Evolutionary conservation across 1,139 yeast genomes (phyloP).

Genomic region (Geotrichum reessii): DNA sequence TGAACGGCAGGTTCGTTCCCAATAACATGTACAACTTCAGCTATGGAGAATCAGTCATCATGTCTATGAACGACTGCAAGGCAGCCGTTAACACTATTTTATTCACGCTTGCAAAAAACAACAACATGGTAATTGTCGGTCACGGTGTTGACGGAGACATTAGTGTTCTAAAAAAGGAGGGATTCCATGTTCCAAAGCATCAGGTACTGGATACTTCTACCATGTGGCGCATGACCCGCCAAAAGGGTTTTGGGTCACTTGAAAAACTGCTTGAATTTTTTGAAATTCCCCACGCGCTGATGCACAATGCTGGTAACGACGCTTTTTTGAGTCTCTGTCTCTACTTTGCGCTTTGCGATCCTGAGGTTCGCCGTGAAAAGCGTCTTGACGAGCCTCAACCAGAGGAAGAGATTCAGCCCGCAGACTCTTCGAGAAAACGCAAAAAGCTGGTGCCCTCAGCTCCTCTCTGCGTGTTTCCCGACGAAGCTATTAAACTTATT

Average conservation of each 20-base stretch:
- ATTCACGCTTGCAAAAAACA: constrained; percentile 15
- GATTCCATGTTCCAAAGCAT: constrained; percentile 44
- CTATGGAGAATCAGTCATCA: constrained; percentile 40
- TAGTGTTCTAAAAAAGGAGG: constrained; percentile 46
- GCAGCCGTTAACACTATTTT: constrained; percentile 17
- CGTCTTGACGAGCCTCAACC: constrained; percentile 28
- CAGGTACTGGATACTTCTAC: constrained; percentile 48
- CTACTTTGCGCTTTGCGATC: constrained; percentile 51
- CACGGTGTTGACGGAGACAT: constrained; percentile 64
- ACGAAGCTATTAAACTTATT: background rate
- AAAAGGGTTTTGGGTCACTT: constrained; percentile 44
- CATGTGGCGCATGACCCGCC: constrained; percentile 37
- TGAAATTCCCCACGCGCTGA: constrained; percentile 53
- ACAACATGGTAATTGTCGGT: constrained; percentile 51
- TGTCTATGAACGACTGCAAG: constrained; percentile 22
- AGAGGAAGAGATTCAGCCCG: background rate
- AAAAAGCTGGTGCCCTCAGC: background rate
- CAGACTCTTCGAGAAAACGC: background rate
- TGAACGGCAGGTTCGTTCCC: constrained; percentile 58
- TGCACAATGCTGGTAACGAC: constrained; percentile 84
- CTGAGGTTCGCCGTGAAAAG: constrained; percentile 39
- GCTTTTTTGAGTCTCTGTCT: constrained; percentile 61
- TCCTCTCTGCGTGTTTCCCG: background rate
- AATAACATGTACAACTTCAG: constrained; percentile 54
- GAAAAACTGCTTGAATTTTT: constrained; percentile 48